A percentile compares a stretch with the other conserved stretches of the same genome.
Conservation (phyloP, 2,329 filamentous ascomycete genomes). For the Alternaria incomplexa region DNA sequence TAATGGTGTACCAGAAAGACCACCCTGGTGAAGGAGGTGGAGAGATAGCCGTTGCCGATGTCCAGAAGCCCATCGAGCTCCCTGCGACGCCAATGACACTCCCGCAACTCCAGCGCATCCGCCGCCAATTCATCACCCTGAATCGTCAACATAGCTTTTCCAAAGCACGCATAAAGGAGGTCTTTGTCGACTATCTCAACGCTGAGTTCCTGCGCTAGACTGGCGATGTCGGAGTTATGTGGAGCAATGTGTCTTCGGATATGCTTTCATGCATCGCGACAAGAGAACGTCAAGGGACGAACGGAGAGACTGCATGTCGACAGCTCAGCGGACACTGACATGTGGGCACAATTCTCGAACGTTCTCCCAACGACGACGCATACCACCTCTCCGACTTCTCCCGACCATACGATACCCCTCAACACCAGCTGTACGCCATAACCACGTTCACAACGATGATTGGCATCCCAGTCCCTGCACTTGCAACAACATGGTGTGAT, state of each 20-base stretch:
- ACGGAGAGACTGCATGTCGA: not conserved
- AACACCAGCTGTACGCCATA: not conserved
- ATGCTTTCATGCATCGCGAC: not conserved
- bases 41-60: conserved; percentile 61
- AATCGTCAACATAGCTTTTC: conserved; percentile 68
- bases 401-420: conserved; percentile 3
- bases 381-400: conserved; percentile 9
- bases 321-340: not conserved
- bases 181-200: conserved; percentile 50
- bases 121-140: conserved; percentile 77
- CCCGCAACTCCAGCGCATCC: conserved; percentile 76
- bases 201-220: conserved; percentile 43
- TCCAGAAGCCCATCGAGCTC: conserved; percentile 67
- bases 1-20: conserved; percentile 71
- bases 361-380: not conserved
- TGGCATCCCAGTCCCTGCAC: conserved; percentile 1
- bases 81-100: conserved; percentile 71
- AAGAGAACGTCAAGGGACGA: not conserved
- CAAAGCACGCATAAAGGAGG: conserved; percentile 46
- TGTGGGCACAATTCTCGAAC: not conserved
- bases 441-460: not conserved
- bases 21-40: conserved; percentile 68
- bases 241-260: conserved; percentile 10
- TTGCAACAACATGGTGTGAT: conserved; percentile 26
- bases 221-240: not conserved